These are phyloP conservation scores for Hanseniaspora valbyensis DNA, from an alignment of 805 yeast genomes.

Conservation along the genomic window DNA sequence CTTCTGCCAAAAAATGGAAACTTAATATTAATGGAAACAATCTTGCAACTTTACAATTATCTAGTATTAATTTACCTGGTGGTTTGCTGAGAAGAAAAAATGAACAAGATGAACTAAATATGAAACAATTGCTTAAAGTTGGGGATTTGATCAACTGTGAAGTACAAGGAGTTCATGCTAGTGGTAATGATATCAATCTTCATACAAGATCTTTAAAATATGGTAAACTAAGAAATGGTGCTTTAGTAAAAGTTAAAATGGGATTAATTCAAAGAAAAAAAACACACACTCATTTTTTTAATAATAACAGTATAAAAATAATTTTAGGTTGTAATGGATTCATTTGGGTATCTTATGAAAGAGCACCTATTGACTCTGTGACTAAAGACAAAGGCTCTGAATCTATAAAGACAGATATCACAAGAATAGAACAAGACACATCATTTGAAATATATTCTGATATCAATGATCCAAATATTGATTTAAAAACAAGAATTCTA, in stretches of 20 bases:
- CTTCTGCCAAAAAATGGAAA: constrained; percentile 78
- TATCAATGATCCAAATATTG: constrained; percentile 59
- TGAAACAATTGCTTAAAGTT: constrained; percentile 88
- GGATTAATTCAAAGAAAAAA: constrained; percentile 74
- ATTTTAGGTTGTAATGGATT: constrained; percentile 92
- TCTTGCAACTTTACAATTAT: constrained; percentile 83
- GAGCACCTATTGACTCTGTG: constrained; percentile 27
- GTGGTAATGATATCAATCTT: constrained; percentile 77
- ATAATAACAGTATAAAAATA: constrained; percentile 74
- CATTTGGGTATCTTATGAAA: constrained; percentile 77
- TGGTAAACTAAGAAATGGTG: constrained; percentile 89
- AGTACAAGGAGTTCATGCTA: constrained; percentile 78
- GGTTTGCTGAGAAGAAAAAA: constrained; percentile 89
- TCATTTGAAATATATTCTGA: constrained; percentile 94
- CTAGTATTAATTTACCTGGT: constrained; percentile 94
- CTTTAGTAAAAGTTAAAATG: constrained; percentile 68
- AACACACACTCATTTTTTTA: constrained; percentile 77
- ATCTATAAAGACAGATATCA: constrained; percentile 34
- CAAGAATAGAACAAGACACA: constrained; percentile 82
- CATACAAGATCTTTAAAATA: constrained; percentile 93
- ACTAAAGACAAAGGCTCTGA: constrained; percentile 23
- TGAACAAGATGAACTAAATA: constrained; percentile 90
- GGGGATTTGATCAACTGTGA: constrained; percentile 94
- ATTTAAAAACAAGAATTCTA: constrained; percentile 50
- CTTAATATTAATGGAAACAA: constrained; percentile 94